phyloP scores from a whole-genome alignment of 352 stramenopile species.

The Phytophthora pluvialis region DNA sequence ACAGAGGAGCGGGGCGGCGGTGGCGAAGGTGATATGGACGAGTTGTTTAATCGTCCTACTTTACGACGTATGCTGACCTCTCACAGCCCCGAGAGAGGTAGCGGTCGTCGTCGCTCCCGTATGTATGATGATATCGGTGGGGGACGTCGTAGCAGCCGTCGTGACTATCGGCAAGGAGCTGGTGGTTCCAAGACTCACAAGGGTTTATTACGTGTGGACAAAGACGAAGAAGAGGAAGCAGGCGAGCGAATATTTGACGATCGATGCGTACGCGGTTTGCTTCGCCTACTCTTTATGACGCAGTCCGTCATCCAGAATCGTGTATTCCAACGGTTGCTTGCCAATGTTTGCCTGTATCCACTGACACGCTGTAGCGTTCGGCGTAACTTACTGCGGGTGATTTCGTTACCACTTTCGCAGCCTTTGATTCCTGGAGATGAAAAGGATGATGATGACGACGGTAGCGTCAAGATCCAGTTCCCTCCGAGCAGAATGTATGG shows the following conservation, averaged over 20 bases:
- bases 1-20: slow-evolving; percentile 34
- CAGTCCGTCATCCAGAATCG: slow-evolving; percentile 85
- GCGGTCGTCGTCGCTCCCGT: slow-evolving; percentile 47
- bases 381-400: slow-evolving; percentile 63
- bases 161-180: slow-evolving; percentile 35
- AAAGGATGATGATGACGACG: slow-evolving; percentile 48
- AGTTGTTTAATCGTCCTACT: slow-evolving; percentile 78
- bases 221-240: slow-evolving; percentile 71
- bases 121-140: slow-evolving; percentile 53
- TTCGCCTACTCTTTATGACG: slow-evolving; percentile 82
- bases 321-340: slow-evolving; percentile 78
- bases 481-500: slow-evolving; percentile 66
- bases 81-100: slow-evolving; percentile 58
- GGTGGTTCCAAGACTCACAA: slow-evolving; percentile 32
- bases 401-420: slow-evolving; percentile 57
- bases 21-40: slow-evolving; percentile 59
- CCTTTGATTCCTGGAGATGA: slow-evolving; percentile 44
- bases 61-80: slow-evolving; percentile 84
- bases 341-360: slow-evolving; percentile 85
- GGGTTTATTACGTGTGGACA: slow-evolving; percentile 76
- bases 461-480: slow-evolving; percentile 51
- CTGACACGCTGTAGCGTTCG: slow-evolving; percentile 69
- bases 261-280: slow-evolving; percentile 61
- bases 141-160: slow-evolving; percentile 48
- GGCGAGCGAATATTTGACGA: slow-evolving; percentile 76